A percentile compares a stretch with the other conserved stretches of the same genome.
Evolutionary conservation across 192 early-diverging fungal genomes (phyloP).

Genomic region (Podila clonocystis): DNA sequence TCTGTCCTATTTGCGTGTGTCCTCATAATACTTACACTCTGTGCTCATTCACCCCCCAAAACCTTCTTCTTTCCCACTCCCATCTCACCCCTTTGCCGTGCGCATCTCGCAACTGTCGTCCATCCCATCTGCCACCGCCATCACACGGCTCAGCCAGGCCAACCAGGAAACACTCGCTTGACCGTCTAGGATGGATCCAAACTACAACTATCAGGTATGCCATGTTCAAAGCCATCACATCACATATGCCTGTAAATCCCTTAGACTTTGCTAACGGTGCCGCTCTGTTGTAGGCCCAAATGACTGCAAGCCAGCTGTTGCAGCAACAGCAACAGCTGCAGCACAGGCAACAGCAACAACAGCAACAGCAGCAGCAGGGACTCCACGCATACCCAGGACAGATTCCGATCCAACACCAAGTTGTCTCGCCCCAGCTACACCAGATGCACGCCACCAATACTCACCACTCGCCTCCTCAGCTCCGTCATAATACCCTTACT

Average conservation of each 20-base stretch:
- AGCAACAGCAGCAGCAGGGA: slow-evolving; percentile 4
- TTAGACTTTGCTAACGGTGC: no score
- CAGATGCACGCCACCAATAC: slow-evolving; percentile 12
- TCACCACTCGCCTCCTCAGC: slow-evolving; percentile 7
- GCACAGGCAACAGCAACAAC: background rate
- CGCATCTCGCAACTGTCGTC: no score
- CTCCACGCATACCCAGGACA: slow-evolving; percentile 9
- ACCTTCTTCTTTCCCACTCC: no score
- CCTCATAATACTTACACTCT: no score
- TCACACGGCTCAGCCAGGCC: no score
- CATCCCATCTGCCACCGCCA: no score
- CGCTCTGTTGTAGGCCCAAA: background rate
- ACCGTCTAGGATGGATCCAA: background rate
- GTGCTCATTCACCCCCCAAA: no score
- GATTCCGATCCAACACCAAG: slow-evolving; percentile 2
- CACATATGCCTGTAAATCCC: no score
- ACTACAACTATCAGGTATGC: slow-evolving; percentile 2
- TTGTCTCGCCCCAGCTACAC: slow-evolving; percentile 9
- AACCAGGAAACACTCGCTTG: no score
- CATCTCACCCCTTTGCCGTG: no score
- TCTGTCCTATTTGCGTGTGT: no score
- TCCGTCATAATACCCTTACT: background rate
- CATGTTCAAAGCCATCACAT: background rate
- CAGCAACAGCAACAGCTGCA: slow-evolving; percentile 7
- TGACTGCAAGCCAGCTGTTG: background rate